Percentiles rank a stretch among this genome's conserved stretches.
Conservation (phyloP, 176 grass and related monocot genomes). For the Elaeis guineensis region DNA sequence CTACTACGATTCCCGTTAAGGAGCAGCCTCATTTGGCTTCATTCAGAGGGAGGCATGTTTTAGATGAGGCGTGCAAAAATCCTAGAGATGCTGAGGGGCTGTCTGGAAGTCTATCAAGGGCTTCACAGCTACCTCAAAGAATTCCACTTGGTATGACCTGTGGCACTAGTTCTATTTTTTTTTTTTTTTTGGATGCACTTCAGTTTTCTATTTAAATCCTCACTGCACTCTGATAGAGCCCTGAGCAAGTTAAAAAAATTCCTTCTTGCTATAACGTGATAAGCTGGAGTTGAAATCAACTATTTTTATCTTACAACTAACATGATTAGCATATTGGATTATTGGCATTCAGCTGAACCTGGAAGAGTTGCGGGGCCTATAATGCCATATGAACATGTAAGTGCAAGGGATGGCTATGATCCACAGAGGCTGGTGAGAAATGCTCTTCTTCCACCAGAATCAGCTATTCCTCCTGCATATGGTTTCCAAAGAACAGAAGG, state of each 20-base stretch:
- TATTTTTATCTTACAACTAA: neutral
- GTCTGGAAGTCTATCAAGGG: neutral
- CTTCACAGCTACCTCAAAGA: conserved; percentile 8
- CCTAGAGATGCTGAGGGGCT: neutral
- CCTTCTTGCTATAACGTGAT: too few species aligned
- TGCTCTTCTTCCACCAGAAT: neutral
- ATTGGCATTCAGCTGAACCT: conserved; percentile 13
- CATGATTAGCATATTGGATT: neutral
- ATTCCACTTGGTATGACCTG: conserved; percentile 9
- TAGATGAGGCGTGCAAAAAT: conserved; percentile 43
- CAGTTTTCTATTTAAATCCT: too few species aligned
- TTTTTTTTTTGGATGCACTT: too few species aligned
- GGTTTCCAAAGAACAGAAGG: neutral
- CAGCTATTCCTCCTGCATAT: neutral
- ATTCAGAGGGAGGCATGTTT: conserved; percentile 44
- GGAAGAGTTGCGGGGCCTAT: conserved; percentile 2
- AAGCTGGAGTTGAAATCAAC: neutral
- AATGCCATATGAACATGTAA: conserved; percentile 11
- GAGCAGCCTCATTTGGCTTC: conserved; percentile 44
- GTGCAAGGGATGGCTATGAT: conserved; percentile 6
- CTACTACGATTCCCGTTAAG: conserved; percentile 54
- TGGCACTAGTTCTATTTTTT: neutral
- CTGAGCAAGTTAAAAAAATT: too few species aligned
- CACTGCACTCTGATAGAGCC: too few species aligned
- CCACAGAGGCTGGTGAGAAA: conserved; percentile 12